Base-by-base conservation (phyloP, 805 yeast genomes). In the Lipomyces orientalis region DNA sequence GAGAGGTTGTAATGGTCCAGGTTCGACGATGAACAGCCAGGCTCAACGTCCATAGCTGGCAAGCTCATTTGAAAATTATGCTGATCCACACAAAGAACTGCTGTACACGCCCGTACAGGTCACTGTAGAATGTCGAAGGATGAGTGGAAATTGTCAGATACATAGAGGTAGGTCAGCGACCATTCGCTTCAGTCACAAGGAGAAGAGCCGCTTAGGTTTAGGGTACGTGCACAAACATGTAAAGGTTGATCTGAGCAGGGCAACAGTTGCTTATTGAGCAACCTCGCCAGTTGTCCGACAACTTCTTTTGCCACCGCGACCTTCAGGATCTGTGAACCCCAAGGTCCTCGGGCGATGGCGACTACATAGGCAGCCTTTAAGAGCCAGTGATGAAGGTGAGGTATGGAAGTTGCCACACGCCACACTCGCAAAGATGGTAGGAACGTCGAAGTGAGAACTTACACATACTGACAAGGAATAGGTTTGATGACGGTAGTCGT, bases 1-100 rank as follows among this genome's bases (percentile, higher is more conserved):
- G 54, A 58, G 14, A 72, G 61, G 43, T 62, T 60, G 59, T 60
- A 69, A 34, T 55, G 58, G 31, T 58, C 70, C 2, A 54, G 43
- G 22, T 54, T 16, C 35, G n/a, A 29, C 33, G 51, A 46, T 9
- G 37, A 10, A 43, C 69, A 65, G 25, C 16, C 43, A 29, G 56
- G 55, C 34, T 25, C 12, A 25, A 25, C 10, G 16, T 52, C 31
- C 34, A 52, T 52, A 25, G 29, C 55, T 14, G 31, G 34, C 7
- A n/a, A 14, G 34, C 34, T 52, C 55, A 52, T 52, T 43, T 43
- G 22, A 37, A 43, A 2, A 43, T 43, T 43, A 43, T 6, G 22
- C n/a, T 43, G 49, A 43, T 43, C 49, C 49, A 16, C 49, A 16
- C 16, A 2, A 6, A 43, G n/a, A 43, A 2, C 22, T n/a, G 19